These are phyloP conservation scores for Pholiota molesta DNA, from an alignment of 768 basidiomycete species.

Conservation along the genomic window DNA sequence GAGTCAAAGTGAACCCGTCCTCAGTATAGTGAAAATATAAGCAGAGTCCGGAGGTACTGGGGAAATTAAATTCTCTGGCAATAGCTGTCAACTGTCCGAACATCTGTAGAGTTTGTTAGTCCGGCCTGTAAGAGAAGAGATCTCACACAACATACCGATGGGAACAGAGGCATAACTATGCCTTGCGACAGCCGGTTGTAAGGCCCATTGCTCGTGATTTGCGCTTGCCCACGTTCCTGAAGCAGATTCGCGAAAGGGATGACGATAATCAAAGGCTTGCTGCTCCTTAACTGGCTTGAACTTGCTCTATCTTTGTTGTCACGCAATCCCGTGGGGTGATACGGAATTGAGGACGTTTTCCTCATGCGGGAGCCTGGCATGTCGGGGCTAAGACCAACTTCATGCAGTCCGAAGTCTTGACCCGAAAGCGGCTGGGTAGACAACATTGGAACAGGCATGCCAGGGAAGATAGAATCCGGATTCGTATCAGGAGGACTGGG, in stretches of 20 bases:
- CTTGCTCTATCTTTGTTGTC: slow-evolving; percentile 44
- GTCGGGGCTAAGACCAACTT: slow-evolving; percentile 27
- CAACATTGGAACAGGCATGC: slow-evolving; percentile 11
- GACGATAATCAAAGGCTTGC: slow-evolving; percentile 65
- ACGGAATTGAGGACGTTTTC: slow-evolving; percentile 54
- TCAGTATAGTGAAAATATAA: slow-evolving; percentile 74
- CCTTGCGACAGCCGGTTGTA: slow-evolving; percentile 66
- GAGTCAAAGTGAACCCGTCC: slow-evolving; percentile 55
- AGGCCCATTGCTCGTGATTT: slow-evolving; percentile 61
- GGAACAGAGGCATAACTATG: slow-evolving; percentile 72
- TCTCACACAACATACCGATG: slow-evolving; percentile 52
- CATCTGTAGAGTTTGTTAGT: slow-evolving; percentile 49
- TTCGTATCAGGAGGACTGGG: slow-evolving; percentile 47
- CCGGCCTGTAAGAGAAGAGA: not conserved
- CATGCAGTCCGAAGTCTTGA: slow-evolving; percentile 22
- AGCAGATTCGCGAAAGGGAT: slow-evolving; percentile 63
- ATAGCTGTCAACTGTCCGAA: slow-evolving; percentile 77
- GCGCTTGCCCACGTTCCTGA: slow-evolving; percentile 62
- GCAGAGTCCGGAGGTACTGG: slow-evolving; percentile 74
- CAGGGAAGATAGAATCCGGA: slow-evolving; percentile 21
- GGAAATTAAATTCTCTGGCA: slow-evolving; percentile 81
- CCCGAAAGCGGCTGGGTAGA: slow-evolving; percentile 9
- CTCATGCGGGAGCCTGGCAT: slow-evolving; percentile 40
- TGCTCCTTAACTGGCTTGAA: slow-evolving; percentile 33
- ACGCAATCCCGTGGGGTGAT: slow-evolving; percentile 50